These are phyloP conservation scores for Prunus davidiana DNA, from an alignment of 306 rosid genomes.

Conservation along the genomic window DNA sequence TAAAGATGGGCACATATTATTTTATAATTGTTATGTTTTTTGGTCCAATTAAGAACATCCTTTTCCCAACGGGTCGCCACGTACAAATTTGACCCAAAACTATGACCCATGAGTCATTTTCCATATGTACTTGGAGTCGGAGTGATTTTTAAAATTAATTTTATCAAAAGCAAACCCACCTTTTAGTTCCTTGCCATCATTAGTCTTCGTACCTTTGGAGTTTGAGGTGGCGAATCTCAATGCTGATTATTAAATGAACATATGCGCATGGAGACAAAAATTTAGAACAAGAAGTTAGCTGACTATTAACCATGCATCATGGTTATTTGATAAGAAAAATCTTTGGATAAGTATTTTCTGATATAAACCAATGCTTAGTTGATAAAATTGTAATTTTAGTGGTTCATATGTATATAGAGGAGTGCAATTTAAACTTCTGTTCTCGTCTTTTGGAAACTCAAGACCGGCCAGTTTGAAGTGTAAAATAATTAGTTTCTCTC, in stretches of 20 bases:
- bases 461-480: no score
- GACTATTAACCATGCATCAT: not conserved
- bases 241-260: not conserved
- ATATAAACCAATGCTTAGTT: no score
- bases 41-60: not conserved
- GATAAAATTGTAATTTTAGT: no score
- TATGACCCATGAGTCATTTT: constrained; percentile 19
- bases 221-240: not conserved
- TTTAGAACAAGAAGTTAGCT: not conserved
- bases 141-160: not conserved
- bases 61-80: constrained; percentile 19
- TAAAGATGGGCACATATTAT: no score
- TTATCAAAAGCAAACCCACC: not conserved
- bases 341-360: no score
- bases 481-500: no score
- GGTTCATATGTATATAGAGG: no score
- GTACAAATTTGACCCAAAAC: constrained; percentile 6
- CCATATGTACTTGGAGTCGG: not conserved
- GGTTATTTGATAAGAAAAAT: no score
- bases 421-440: no score
- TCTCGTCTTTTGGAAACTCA: no score
- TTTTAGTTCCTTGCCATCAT: not conserved
- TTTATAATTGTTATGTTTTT: not conserved
- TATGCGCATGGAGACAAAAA: not conserved
- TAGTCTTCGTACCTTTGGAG: not conserved